These are phyloP conservation scores for Calocera viscosa DNA, from an alignment of 768 basidiomycete genomes.

Conservation along the genomic window DNA sequence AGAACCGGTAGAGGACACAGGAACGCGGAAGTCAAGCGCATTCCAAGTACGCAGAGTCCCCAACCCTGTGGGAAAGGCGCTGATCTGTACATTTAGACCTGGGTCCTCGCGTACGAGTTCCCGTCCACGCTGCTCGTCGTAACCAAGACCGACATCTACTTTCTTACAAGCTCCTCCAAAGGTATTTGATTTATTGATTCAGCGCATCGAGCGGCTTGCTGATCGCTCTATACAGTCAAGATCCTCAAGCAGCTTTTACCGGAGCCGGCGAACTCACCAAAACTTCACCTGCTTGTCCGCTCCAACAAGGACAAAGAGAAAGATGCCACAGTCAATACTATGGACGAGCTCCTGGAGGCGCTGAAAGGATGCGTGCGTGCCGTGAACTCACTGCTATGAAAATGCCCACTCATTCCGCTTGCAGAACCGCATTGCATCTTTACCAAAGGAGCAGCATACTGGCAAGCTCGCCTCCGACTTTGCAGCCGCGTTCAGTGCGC, in stretches of 20 bases:
- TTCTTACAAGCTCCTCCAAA: constrained; percentile 82
- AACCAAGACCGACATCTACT: constrained; percentile 57
- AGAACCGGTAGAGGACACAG: constrained; percentile 74
- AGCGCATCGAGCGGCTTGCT: not conserved
- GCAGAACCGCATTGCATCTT: constrained; percentile 53
- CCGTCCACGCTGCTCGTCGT: constrained; percentile 86
- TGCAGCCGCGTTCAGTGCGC: constrained; percentile 49
- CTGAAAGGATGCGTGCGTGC: constrained; percentile 23
- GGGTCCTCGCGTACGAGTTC: constrained; percentile 95
- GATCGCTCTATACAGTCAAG: constrained; percentile 46
- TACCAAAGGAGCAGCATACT: constrained; percentile 69
- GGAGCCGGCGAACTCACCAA: constrained; percentile 29
- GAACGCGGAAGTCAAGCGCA: constrained; percentile 81
- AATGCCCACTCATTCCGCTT: constrained; percentile 28
- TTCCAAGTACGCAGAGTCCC: constrained; percentile 53
- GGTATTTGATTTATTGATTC: constrained; percentile 35
- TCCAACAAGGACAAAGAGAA: constrained; percentile 56
- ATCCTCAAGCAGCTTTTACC: constrained; percentile 67
- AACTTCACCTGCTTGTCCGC: constrained; percentile 65
- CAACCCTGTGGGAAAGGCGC: not conserved
- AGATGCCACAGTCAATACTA: constrained; percentile 50
- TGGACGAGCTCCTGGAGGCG: constrained; percentile 51
- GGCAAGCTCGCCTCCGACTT: constrained; percentile 85
- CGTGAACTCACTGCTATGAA: constrained; percentile 14
- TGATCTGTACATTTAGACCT: constrained; percentile 47